Conservation (phyloP, 805 yeast species). For the Metschnikowia dekortorum region DNA sequence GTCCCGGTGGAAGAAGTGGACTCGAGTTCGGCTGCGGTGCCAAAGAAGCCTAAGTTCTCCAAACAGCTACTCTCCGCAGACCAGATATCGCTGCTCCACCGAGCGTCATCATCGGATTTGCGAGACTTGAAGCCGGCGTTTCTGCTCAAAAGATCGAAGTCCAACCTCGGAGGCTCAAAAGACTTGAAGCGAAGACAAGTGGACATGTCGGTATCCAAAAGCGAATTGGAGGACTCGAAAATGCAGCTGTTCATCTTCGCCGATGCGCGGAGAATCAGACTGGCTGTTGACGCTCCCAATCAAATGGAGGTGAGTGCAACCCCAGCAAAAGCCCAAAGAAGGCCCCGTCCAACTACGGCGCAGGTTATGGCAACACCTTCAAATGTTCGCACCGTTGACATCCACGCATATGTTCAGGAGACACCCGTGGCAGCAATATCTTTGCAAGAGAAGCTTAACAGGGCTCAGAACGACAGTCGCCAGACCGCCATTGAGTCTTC, state of each 20-base stretch:
- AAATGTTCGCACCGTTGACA: conserved; percentile 6
- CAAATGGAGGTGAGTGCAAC: conserved; percentile 26
- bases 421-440: conserved; percentile 7
- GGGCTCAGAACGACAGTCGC: background rate
- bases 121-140: conserved; percentile 30
- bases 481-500: conserved; percentile 8
- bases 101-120: conserved; percentile 18
- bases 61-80: conserved; percentile 12
- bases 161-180: conserved; percentile 33
- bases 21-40: background rate
- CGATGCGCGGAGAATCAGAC: conserved; percentile 23
- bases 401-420: conserved; percentile 5
- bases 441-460: background rate
- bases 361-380: conserved; percentile 16
- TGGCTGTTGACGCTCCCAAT: conserved; percentile 22
- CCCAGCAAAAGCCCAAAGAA: conserved; percentile 16
- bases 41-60: conserved; percentile 12
- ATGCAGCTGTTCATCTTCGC: conserved; percentile 21
- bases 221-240: conserved; percentile 6
- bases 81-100: conserved; percentile 14
- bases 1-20: background rate
- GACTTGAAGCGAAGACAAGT: conserved; percentile 38
- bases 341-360: background rate
- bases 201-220: conserved; percentile 25
- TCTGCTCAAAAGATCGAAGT: conserved; percentile 36